Evolutionary conservation across 2,329 filamentous ascomycete species (phyloP), one percentile per base, ranked within the genome.

Genomic region (Tolypocladium tropicale): DNA sequence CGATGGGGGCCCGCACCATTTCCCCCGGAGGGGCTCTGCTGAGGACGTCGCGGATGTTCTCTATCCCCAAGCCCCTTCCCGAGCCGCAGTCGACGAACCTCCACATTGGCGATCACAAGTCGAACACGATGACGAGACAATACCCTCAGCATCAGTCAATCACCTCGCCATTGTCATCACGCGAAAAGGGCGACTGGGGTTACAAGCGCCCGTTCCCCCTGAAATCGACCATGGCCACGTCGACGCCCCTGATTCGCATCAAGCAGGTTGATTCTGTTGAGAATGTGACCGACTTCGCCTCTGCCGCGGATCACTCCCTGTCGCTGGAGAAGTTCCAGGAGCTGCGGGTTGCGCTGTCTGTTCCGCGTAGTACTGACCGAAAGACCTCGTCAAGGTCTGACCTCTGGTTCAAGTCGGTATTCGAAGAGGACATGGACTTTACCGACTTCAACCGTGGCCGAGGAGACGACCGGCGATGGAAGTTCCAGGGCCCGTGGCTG

Each of bases 251-350:
- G 53, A 81, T 96, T 55, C 83, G 89, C 61, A 74, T 97, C 62
- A 85, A 84, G 64, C 81, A 87, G 58, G 80, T 95, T 61, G 93
- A 97, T 75, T 89, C 90, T 2, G 81, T 85, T 63, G 91, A 96
- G 72, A 88, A 91, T 69, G 80, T 96, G 62, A 96, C 92, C 67
- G 91, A 96, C 67, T 97, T 91, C 72, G 79, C 84, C 60, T 91
- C 89, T 39, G 88, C 91, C 0, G 82, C 86, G 56, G 90, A 96
- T 70, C 90, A 95, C 72, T 82, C 85, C 53, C 75, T 90, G 62
- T 91, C 90, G 9, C 76, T 95, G 56, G 78, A 84, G 67, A 97
- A 96, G 76, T 96, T 88, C 75, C 87, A 90, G 68, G 89, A 95
- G 70, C 78, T 96, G 68, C 80, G 83, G 57, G 73, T 96, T 55